phyloP scores from a whole-genome alignment of 2,329 filamentous ascomycete species.

The Neospermospora avenae region DNA sequence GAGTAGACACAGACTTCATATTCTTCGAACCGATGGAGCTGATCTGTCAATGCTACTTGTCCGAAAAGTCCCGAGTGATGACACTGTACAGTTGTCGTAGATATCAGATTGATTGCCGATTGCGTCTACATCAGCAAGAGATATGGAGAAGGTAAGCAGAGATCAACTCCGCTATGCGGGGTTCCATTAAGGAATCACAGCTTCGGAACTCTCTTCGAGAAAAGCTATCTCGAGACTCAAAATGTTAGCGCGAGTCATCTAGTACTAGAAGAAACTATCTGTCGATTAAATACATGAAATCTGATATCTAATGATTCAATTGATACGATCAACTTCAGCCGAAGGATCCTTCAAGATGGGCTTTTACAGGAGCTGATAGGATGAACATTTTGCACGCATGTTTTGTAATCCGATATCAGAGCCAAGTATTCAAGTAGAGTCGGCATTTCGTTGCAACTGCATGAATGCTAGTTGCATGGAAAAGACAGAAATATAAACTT shows the following conservation, averaged over 20 bases:
- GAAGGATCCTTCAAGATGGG: not conserved
- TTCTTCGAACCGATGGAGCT: not conserved
- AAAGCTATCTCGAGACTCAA: not conserved
- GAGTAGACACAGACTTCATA: not conserved
- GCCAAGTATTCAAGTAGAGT: not conserved
- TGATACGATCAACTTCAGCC: too few relatives aligned
- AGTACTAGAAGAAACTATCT: too few relatives aligned
- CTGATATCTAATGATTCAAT: too few relatives aligned
- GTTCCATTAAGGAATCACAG: not conserved
- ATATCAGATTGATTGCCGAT: not conserved
- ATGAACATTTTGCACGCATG: not conserved
- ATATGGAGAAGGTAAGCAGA: not conserved
- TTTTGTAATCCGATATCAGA: constrained; percentile 4
- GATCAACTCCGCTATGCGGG: not conserved
- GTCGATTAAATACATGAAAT: too few relatives aligned
- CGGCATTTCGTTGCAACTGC: not conserved
- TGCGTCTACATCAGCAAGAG: not conserved
- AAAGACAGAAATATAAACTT: not conserved
- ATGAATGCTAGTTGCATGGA: not conserved
- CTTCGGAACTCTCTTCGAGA: not conserved
- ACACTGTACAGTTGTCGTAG: not conserved
- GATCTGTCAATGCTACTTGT: not conserved
- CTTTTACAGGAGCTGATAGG: not conserved
- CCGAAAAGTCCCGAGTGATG: not conserved
- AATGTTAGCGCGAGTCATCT: too few relatives aligned